A percentile compares a stretch with the other conserved stretches of the same genome.
Evolutionary conservation across 176 grass and related monocot genomes (phyloP).

Genomic region (Cymbopogon citratus): DNA sequence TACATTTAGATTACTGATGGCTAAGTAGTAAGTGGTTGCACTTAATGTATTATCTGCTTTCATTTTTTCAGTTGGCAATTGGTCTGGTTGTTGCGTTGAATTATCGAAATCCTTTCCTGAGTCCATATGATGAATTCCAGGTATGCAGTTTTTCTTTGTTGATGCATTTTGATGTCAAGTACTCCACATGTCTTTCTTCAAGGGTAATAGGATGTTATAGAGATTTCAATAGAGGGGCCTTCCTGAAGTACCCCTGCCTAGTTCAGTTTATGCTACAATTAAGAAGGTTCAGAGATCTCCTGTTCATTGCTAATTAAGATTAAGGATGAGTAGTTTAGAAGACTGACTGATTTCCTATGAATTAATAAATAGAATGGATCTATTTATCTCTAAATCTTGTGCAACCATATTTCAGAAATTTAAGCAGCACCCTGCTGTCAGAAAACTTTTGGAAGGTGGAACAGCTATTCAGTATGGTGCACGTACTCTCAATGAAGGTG

Average conservation of each 20-base stretch:
- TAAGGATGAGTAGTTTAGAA: background rate
- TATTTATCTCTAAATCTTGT: background rate
- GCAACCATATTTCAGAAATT: conserved; percentile 62
- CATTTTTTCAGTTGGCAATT: conserved; percentile 69
- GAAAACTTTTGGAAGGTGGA: conserved; percentile 71
- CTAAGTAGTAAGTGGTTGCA: background rate
- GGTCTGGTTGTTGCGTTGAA: conserved; percentile 86
- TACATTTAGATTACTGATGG: background rate
- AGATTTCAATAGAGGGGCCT: background rate
- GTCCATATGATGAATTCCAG: conserved; percentile 95
- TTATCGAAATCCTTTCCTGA: conserved; percentile 91
- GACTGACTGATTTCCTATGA: background rate
- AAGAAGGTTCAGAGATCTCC: background rate
- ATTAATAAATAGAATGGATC: background rate
- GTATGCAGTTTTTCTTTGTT: conserved; percentile 30
- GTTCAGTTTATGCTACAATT: background rate
- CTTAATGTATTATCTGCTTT: conserved; percentile 20
- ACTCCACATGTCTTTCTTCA: background rate
- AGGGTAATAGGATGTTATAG: background rate
- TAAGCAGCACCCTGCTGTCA: conserved; percentile 78
- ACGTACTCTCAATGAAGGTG: conserved; percentile 95
- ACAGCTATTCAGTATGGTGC: conserved; percentile 86
- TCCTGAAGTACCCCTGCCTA: background rate
- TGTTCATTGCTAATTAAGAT: background rate
- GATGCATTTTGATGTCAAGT: conserved; percentile 1